Evolutionary conservation across 805 yeast genomes (phyloP).

Genomic region (Monosporozyma aerobia): DNA sequence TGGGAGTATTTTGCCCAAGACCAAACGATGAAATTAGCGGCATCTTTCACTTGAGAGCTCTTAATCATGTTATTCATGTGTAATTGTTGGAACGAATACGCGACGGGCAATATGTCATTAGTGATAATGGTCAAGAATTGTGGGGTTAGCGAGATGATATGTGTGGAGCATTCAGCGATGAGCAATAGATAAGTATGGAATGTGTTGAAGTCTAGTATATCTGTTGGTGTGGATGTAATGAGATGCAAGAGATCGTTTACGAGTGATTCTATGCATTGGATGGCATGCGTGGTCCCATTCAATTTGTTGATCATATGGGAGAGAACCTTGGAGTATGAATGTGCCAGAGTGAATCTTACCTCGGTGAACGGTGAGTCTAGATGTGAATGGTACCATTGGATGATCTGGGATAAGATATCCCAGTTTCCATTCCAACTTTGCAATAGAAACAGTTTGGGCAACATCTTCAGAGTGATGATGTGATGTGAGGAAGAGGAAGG

Average conservation of each 20-base stretch:
- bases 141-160: constrained; percentile 8
- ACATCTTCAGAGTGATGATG: constrained; percentile 6
- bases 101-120: constrained; percentile 32
- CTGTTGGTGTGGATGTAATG: constrained; percentile 7
- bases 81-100: constrained; percentile 51
- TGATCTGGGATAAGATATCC: constrained; percentile 37
- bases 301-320: constrained; percentile 24
- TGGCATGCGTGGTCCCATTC: constrained; percentile 14
- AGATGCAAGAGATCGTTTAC: constrained; percentile 17
- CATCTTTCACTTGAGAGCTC: constrained; percentile 71
- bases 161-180: constrained; percentile 28
- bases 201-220: constrained; percentile 22
- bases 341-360: constrained; percentile 58
- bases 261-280: constrained; percentile 23
- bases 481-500: not conserved
- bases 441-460: constrained; percentile 21
- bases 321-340: constrained; percentile 46
- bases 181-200: constrained; percentile 31
- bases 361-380: constrained; percentile 43
- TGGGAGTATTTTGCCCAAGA: constrained; percentile 41
- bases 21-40: constrained; percentile 84
- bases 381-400: constrained; percentile 39
- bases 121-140: constrained; percentile 5
- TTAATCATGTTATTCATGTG: constrained; percentile 37
- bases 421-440: constrained; percentile 25